Conservation (phyloP, 768 basidiomycete species). For the Kwoniella sp. region DNA sequence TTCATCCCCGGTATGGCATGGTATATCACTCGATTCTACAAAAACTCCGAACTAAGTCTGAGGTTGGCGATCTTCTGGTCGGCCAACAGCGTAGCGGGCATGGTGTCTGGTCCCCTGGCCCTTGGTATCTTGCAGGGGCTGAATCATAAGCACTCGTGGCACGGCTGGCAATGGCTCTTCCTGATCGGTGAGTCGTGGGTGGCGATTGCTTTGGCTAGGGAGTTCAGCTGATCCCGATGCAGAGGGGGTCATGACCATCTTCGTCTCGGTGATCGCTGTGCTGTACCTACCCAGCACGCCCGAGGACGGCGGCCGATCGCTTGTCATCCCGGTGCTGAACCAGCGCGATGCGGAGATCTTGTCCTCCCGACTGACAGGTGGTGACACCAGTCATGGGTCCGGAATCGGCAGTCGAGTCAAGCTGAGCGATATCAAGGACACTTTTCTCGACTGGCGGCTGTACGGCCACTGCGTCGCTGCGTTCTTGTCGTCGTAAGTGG, state of each 20-base stretch:
- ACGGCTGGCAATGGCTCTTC: conserved; percentile 26
- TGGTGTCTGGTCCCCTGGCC: conserved; percentile 17
- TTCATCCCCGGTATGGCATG: conserved; percentile 43
- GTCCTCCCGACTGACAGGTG: conserved; percentile 5
- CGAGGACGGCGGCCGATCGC: conserved; percentile 11
- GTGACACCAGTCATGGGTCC: conserved; percentile 15
- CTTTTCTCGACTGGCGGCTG: conserved; percentile 15
- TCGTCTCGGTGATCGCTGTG: conserved; percentile 16
- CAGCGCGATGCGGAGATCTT: conserved; percentile 12
- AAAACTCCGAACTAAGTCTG: conserved; percentile 27
- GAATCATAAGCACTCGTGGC: conserved; percentile 9
- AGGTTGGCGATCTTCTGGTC: conserved; percentile 24
- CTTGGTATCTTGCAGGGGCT: conserved; percentile 17
- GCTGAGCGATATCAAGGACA: conserved; percentile 12
- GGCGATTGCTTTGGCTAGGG: no score
- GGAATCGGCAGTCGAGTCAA: not conserved
- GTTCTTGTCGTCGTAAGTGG: conserved; percentile 23
- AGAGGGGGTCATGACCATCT: conserved; percentile 20
- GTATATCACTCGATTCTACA: conserved; percentile 33
- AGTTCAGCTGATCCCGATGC: not conserved
- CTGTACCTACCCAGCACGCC: conserved; percentile 15
- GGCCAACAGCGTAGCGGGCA: conserved; percentile 16
- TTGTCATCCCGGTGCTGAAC: conserved; percentile 2
- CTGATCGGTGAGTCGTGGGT: conserved; percentile 6
- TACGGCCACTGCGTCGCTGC: conserved; percentile 18